phyloP scores from a whole-genome alignment of 306 rosid species.

The Phaseolus lunatus region DNA sequence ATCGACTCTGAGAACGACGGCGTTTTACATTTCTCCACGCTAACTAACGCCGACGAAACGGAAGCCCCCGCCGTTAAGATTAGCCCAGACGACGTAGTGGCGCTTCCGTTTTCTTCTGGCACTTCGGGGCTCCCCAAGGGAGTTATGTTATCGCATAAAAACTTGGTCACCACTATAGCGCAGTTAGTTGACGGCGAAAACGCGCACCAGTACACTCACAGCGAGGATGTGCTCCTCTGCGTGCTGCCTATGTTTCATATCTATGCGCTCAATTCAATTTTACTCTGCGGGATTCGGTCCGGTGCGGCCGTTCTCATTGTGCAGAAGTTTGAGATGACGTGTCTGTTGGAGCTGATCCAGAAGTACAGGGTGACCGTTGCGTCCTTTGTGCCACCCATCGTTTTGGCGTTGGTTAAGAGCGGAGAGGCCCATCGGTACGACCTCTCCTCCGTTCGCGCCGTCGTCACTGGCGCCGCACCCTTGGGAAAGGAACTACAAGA shows the following conservation, averaged over 20 bases:
- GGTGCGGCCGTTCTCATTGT: conserved; percentile 76
- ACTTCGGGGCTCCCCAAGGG: conserved; percentile 83
- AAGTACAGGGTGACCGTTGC: conserved; percentile 67
- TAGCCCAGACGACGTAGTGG: conserved; percentile 71
- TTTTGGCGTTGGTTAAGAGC: conserved; percentile 67
- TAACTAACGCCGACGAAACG: conserved; percentile 54
- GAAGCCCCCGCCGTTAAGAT: conserved; percentile 63
- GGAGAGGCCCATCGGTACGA: conserved; percentile 55
- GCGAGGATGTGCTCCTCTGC: conserved; percentile 74
- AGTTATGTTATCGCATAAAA: conserved; percentile 76
- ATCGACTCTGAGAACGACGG: conserved; percentile 22
- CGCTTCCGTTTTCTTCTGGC: conserved; percentile 82
- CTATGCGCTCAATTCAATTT: conserved; percentile 72
- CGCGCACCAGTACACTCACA: conserved; percentile 60
- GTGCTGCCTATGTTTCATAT: conserved; percentile 86
- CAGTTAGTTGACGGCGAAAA: conserved; percentile 83
- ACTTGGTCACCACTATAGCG: conserved; percentile 70
- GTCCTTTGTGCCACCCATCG: conserved; percentile 81
- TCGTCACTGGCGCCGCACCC: conserved; percentile 85
- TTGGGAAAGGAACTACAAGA: conserved; percentile 73
- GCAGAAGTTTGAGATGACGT: conserved; percentile 63
- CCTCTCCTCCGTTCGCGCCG: conserved; percentile 70
- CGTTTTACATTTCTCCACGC: conserved; percentile 45
- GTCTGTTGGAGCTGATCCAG: conserved; percentile 55
- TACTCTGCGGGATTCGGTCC: conserved; percentile 67